These are phyloP conservation scores for Quercus parvula DNA, from an alignment of 306 rosid genomes.

Conservation along the genomic window DNA sequence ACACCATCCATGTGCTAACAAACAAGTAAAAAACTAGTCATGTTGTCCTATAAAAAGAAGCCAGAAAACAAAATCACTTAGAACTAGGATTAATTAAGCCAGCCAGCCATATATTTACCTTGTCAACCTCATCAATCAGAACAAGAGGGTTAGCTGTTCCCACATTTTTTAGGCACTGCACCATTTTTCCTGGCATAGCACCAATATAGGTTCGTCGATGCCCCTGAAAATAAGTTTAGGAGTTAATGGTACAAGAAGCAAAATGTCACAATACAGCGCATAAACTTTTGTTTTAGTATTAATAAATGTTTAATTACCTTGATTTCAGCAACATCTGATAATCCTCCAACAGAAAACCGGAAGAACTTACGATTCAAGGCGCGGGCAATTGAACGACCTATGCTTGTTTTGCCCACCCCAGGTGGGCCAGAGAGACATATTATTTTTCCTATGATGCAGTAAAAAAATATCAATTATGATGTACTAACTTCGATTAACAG, in stretches of 20 bases:
- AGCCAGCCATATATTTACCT: slow-evolving; percentile 46
- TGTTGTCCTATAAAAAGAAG: not conserved
- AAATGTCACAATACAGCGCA: not conserved
- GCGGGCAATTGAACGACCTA: slow-evolving; percentile 98
- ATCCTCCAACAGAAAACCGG: slow-evolving; percentile 97
- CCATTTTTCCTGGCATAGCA: slow-evolving; percentile 99
- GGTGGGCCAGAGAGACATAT: slow-evolving; percentile 99
- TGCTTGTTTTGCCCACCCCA: slow-evolving; percentile 99
- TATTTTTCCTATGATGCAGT: slow-evolving; percentile 70
- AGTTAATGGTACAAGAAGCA: slow-evolving; percentile 18
- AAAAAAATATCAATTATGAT: slow-evolving; percentile 18
- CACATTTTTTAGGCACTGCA: slow-evolving; percentile 96
- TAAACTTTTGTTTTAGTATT: not conserved
- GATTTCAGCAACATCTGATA: slow-evolving; percentile 97
- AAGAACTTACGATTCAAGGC: slow-evolving; percentile 94
- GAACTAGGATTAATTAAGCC: slow-evolving; percentile 20
- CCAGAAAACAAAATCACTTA: slow-evolving; percentile 11
- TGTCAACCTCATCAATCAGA: slow-evolving; percentile 96
- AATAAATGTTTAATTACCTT: slow-evolving; percentile 51
- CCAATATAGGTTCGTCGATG: slow-evolving; percentile 99
- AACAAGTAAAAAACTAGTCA: slow-evolving; percentile 12
- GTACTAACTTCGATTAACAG: slow-evolving; percentile 2
- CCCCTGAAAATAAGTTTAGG: slow-evolving; percentile 58
- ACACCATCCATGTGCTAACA: not conserved
- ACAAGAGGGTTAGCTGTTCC: slow-evolving; percentile 98